Conservation (phyloP, 2,329 filamentous ascomycete genomes). For the Phoma sp. region DNA sequence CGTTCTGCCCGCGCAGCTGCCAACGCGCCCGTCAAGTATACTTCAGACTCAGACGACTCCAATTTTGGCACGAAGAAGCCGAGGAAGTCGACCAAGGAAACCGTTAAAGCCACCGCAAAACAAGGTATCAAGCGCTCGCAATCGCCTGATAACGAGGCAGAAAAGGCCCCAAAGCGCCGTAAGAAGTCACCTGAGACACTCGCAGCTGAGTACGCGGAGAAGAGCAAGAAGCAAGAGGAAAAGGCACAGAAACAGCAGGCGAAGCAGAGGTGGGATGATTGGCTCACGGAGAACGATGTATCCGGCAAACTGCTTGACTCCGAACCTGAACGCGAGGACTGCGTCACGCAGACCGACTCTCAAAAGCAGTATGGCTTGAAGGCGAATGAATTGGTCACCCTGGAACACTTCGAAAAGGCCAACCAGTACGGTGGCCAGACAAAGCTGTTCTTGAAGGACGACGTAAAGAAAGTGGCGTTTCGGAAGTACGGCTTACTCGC, state of each 20-base stretch:
- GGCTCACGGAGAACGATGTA: slow-evolving; percentile 7
- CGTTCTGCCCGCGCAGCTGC: slow-evolving; percentile 16
- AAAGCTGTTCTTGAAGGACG: neutral
- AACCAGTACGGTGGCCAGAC: slow-evolving; percentile 2
- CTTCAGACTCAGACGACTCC: slow-evolving; percentile 20
- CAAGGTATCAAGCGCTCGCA: neutral
- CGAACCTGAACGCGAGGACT: slow-evolving; percentile 1
- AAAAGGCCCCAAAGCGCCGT: slow-evolving; percentile 14
- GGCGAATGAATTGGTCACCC: neutral
- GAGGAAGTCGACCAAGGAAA: slow-evolving; percentile 3
- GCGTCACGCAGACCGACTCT: slow-evolving; percentile 4
- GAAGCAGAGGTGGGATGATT: slow-evolving; percentile 13
- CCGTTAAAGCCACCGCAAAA: neutral
- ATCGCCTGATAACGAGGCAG: neutral
- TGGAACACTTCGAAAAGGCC: slow-evolving; percentile 2
- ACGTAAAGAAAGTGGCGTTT: neutral
- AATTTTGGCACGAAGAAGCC: slow-evolving; percentile 18
- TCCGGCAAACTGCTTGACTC: neutral
- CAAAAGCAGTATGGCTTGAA: slow-evolving; percentile 1
- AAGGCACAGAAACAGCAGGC: slow-evolving; percentile 7
- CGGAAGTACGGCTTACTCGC: neutral
- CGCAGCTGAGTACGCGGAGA: slow-evolving; percentile 3
- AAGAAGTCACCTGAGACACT: slow-evolving; percentile 1
- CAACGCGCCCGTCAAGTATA: slow-evolving; percentile 25
- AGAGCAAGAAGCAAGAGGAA: slow-evolving; percentile 2